Evolutionary conservation across 805 yeast genomes (phyloP), one percentile per base, ranked within the genome.

Genomic region (Kazachstania taianensis): DNA sequence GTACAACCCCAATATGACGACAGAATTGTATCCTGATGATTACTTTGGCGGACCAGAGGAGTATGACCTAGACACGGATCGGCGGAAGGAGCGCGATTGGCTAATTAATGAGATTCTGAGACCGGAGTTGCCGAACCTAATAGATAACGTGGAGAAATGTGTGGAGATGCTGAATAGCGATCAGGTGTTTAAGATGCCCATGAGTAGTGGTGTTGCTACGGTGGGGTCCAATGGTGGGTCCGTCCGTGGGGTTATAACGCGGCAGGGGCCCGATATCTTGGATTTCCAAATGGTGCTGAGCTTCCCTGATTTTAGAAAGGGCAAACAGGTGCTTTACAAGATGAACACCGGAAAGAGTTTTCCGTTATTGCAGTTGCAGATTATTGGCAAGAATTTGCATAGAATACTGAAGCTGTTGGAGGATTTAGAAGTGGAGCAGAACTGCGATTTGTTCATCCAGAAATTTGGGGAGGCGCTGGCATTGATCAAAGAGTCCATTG

Each of bases 231-330:
- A 37, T 23, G 25, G 33, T 2, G 51, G 58, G 4, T 43, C 50
- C 3, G 55, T 78, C 12, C 76, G 77, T 41, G 89, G 89, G 0
- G 64, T 74, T 1, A 52, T 79, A 0, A 70, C 73, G 0, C 54
- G 87, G 34, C 67, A 65, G 36, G 77, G 78, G 5, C 65, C 69
- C 9, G 67, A 67, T 41, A 61, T 80, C 5, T 62, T 69, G 1
- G 70, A 70, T 20, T 52, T 78, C 41, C 66, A 65, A 29, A 52
- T 70, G 9, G 42, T 53, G 0, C 50, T 72, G 28, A 35, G 57
- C 56, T 37, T 50, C 50, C 43, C 67, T 58, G 38, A 48, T 47
- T 34, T 52, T 69, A 36, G 66, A 62, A 44, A 73, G 66, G 47
- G 69, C 59, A 37, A 52, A 51, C 43, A 56, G 51, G 39, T 59